Conservation (phyloP, 257 asterid species). For the Capsicum pubescens region DNA sequence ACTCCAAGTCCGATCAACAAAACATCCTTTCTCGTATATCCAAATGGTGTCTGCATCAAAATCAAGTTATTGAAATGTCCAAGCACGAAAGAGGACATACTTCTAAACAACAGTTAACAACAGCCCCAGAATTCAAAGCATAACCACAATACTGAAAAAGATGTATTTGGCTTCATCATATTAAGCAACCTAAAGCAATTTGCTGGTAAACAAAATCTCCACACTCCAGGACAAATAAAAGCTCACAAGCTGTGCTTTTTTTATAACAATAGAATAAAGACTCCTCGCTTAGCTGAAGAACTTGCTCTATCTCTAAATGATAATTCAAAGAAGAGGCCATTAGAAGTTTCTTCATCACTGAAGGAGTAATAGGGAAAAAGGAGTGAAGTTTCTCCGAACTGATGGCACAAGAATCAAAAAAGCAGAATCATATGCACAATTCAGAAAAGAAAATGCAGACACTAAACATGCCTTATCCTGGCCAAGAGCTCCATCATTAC, state of each 20-base stretch:
- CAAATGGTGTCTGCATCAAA: constrained; percentile 75
- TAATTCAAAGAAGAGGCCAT: not conserved
- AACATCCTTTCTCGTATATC: constrained; percentile 96
- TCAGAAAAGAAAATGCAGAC: not conserved
- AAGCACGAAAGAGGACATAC: constrained; percentile 14
- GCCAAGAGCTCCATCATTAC: constrained; percentile 55
- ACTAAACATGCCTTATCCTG: constrained; percentile 53
- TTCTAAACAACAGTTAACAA: not conserved
- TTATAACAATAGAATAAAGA: not conserved
- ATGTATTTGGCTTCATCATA: not conserved
- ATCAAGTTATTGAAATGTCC: constrained; percentile 8
- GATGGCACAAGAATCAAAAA: not conserved
- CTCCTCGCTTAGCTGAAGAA: not conserved
- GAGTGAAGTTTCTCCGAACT: not conserved
- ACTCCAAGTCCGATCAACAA: constrained; percentile 82
- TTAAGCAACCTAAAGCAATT: not conserved
- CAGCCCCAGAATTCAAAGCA: not conserved
- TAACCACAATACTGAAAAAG: not conserved
- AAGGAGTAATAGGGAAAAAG: constrained; percentile 2
- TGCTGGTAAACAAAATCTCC: not conserved
- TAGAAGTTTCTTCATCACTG: not conserved
- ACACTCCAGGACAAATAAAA: not conserved
- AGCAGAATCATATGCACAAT: not conserved
- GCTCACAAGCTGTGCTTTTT: not conserved
- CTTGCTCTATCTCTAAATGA: not conserved